Base-by-base conservation (phyloP, 441 rosid genomes). In the Euphorbia schlechtendalii region DNA sequence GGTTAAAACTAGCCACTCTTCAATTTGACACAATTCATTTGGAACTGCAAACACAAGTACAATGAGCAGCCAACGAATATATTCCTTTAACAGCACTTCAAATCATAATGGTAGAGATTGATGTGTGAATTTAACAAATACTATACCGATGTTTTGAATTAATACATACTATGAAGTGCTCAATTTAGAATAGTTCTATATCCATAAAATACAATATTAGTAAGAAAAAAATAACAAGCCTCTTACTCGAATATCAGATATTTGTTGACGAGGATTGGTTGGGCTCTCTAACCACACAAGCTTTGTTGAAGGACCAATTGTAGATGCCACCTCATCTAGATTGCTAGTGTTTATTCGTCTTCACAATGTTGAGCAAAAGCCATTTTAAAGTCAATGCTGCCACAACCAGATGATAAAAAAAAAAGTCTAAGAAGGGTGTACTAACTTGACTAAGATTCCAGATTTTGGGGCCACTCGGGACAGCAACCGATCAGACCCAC, bases 231-330 rank as follows among this genome's bases (percentile, higher is more conserved):
- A 10, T n/a, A 68, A 54, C 1, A 68, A 58, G 57, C 5, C 48
- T 56, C 76, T 83, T 79, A 93, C 97, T 48, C 78, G 86, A 69
- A 90, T 90, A 79, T 87, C 96, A 62, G 86, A 87, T 71, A 93
- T 87, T 78, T 86, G 94, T 77, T 74, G 92, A 58, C 90, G 84
- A 56, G 97, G 99, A 53, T 90, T 93, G 59, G 99, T 90, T 46
- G 97, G 99, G 78, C 96, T 90, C 80, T 90, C 97, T 62, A 93
- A 69, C 96, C 96, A 90, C 55, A 93, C 93, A 66, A 93, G 96
- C 83, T 89, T 93, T 71, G 99, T 90, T 51, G 8, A 61, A 30
- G 97, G 87, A 60, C 93, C 83, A 78, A 90, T 77, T 55, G 87
- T 86, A 73, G 96, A 83, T 65, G 87, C 86, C 73, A 90, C 92